phyloP scores from a whole-genome alignment of 345 rosid genomes.

The Rhizophora mangle region DNA sequence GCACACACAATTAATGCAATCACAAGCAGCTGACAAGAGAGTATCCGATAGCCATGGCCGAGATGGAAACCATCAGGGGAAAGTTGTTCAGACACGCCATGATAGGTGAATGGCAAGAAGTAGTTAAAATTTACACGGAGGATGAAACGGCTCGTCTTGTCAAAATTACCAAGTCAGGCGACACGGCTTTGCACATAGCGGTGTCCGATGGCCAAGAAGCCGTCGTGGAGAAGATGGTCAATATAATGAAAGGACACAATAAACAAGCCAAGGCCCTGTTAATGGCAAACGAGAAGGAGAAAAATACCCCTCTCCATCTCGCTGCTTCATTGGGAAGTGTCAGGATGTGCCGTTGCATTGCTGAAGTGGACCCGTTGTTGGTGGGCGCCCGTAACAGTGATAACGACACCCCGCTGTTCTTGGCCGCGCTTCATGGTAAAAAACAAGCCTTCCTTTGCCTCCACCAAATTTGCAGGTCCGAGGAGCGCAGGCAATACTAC shows the following conservation, averaged over 20 bases:
- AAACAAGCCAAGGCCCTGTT: neutral
- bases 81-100: constrained; percentile 17
- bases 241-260: neutral
- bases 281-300: constrained; percentile 11
- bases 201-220: constrained; percentile 31
- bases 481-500: neutral
- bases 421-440: constrained; percentile 3
- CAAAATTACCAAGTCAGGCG: constrained; percentile 31
- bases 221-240: constrained; percentile 18
- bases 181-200: constrained; percentile 47
- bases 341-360: neutral
- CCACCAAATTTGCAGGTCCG: neutral
- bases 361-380: neutral
- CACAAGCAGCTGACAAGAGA: too few species aligned
- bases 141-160: neutral
- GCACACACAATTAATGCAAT: too few species aligned
- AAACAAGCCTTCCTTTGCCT: too few species aligned
- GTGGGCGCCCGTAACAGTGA: neutral
- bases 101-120: constrained; percentile 39
- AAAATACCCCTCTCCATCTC: neutral
- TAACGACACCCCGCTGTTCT: constrained; percentile 20
- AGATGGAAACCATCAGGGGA: too few species aligned
- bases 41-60: too few species aligned
- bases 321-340: neutral
- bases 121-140: constrained; percentile 7